Evolutionary conservation across 768 basidiomycete species (phyloP).

Genomic region (Piloderma croceum): DNA sequence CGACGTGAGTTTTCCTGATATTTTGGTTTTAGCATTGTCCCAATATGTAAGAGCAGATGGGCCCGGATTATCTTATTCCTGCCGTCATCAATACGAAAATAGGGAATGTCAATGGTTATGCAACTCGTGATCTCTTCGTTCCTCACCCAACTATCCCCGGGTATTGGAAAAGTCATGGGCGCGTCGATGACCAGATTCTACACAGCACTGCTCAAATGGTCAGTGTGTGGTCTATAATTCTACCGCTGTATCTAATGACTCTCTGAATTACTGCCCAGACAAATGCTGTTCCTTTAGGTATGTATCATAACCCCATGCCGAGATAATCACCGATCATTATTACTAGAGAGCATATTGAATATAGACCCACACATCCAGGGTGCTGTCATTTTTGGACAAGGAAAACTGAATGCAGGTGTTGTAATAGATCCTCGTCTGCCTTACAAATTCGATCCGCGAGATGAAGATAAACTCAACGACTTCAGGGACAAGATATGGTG

Average conservation of each 20-base stretch:
- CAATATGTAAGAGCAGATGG: not conserved
- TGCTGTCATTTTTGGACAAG: conserved; percentile 36
- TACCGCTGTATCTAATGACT: not conserved
- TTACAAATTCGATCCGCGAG: conserved; percentile 18
- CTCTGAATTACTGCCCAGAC: conserved; percentile 18
- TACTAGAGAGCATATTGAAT: conserved; percentile 34
- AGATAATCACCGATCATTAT: conserved; percentile 1
- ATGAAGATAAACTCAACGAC: conserved; percentile 14
- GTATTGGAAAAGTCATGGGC: conserved; percentile 34
- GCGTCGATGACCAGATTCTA: conserved; percentile 41
- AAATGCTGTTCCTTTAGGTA: conserved; percentile 32
- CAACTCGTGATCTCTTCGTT: conserved; percentile 38
- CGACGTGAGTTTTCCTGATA: conserved; percentile 28
- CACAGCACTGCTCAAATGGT: conserved; percentile 39
- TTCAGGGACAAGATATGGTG: conserved; percentile 20
- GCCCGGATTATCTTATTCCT: conserved; percentile 18
- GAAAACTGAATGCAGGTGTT: conserved; percentile 30
- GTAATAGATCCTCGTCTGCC: conserved; percentile 28
- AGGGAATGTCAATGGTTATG: conserved; percentile 34
- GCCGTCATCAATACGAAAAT: conserved; percentile 29
- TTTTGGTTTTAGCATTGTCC: not conserved
- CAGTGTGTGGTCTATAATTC: not conserved
- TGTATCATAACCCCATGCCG: conserved; percentile 12
- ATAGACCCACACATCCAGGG: conserved; percentile 23
- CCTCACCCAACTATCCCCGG: conserved; percentile 39